Evolutionary conservation across 371 early-diverging fungal genomes (phyloP).

Genomic region (Gilbertella persicaria): DNA sequence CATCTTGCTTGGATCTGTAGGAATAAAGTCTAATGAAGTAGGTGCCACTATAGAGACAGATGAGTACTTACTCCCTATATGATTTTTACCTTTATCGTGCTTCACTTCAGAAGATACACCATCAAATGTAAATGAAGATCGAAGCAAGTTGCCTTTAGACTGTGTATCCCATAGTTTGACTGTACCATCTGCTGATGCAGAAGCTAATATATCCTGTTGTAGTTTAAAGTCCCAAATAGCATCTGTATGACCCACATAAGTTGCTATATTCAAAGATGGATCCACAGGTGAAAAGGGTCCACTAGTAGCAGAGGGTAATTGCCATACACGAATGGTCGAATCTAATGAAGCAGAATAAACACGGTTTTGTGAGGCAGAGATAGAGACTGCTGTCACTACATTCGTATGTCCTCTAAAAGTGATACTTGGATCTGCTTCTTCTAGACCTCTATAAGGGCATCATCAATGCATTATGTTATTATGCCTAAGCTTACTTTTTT

Average conservation of each 20-base stretch:
- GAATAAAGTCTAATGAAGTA: constrained; percentile 72
- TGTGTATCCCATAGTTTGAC: constrained; percentile 83
- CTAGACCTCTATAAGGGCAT: constrained; percentile 17
- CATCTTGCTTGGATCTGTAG: constrained; percentile 59
- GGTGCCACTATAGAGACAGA: constrained; percentile 46
- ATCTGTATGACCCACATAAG: constrained; percentile 81
- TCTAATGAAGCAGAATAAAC: constrained; percentile 79
- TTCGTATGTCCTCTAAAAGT: constrained; percentile 84
- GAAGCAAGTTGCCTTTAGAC: constrained; percentile 42
- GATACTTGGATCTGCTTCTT: constrained; percentile 71
- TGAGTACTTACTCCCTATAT: neutral
- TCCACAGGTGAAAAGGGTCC: constrained; percentile 63
- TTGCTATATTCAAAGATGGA: constrained; percentile 55
- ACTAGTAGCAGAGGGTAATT: constrained; percentile 61
- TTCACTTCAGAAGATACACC: constrained; percentile 21
- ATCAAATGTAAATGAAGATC: constrained; percentile 53
- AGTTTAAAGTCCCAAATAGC: constrained; percentile 84
- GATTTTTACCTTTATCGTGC: constrained; percentile 12
- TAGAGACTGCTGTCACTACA: constrained; percentile 67
- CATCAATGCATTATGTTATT: neutral
- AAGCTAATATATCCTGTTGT: constrained; percentile 57
- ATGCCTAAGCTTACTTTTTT: constrained; percentile 36
- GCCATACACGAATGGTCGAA: constrained; percentile 75
- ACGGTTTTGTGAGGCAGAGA: constrained; percentile 60
- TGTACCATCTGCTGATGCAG: constrained; percentile 81